Base-by-base conservation (phyloP, 2,329 filamentous ascomycete species). In the Colletotrichum nymphaeae region DNA sequence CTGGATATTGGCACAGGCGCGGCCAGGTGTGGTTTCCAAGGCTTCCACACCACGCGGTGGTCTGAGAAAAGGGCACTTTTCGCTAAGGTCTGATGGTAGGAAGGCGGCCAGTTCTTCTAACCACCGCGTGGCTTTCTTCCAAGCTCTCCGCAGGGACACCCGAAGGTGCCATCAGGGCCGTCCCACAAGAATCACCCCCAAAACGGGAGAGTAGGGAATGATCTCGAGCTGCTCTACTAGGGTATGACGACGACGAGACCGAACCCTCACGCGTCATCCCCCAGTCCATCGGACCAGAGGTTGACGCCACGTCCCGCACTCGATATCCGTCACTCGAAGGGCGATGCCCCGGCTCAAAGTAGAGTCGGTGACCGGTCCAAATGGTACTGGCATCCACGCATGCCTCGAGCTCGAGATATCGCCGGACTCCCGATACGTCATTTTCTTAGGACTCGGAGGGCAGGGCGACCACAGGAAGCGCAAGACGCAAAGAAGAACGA, bases 331-430 rank as follows among this genome's bases (percentile, higher is more conserved):
- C 30, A 32, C 14, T 28, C 56, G 63, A 57, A 65, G 63, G 63
- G 46, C n/a, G 63, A 55, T 35, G 52, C 52, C 16, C 63, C 63
- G 3, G n/a, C 52, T 37, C 64, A 67, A 28, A 22, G 53, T 28
- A 32, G 53, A 37, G 64, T 9, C 22, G 53, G 16, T 49, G 19
- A 35, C 58, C 58, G n/a, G 32, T 37, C 58, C 58, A 62, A 62
- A 62, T 42, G 58, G 58, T 35, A 35, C 30, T n/a, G 7, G 64
- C 53, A 46, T 16, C 11, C 22, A 46, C 32, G 16, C 64, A 58
- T 65, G 63, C 63, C 63, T 65, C 12, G 12, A 35, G 24, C 64
- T 67, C 32, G 12, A 24, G 64, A 67, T 55, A 58, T 67, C 35
- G 24, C 16, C 42, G 42, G 42, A 49, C 42, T 49, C 42, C 42